These are phyloP conservation scores for Penicillium sp. DNA, from an alignment of 2,329 filamentous ascomycete species.

Conservation along the genomic window DNA sequence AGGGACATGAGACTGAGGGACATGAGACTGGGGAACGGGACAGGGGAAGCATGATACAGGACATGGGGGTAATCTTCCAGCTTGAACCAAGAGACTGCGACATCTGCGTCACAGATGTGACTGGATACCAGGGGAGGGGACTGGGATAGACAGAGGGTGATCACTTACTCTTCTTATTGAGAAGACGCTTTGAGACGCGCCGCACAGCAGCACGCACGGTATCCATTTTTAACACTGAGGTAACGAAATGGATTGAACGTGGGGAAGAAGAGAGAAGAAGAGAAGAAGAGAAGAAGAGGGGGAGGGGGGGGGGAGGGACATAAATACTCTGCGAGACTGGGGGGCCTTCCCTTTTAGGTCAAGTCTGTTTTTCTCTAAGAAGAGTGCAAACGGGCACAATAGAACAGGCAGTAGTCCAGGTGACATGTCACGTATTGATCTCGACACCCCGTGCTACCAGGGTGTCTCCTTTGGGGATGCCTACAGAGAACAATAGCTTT, in stretches of 20 bases:
- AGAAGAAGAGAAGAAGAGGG: background rate
- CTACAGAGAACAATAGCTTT: background rate
- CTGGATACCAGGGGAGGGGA: background rate
- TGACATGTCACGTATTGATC: background rate
- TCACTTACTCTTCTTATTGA: constrained; percentile 2
- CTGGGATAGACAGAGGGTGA: background rate
- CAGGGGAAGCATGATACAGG: background rate
- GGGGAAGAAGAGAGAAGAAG: background rate
- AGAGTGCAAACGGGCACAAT: background rate
- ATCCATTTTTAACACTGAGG: constrained; percentile 2
- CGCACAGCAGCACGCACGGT: background rate
- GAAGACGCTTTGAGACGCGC: constrained; percentile 4
- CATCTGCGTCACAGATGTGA: background rate
- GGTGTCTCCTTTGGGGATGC: background rate
- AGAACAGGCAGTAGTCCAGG: background rate
- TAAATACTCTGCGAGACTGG: background rate
- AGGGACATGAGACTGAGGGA: too few species aligned
- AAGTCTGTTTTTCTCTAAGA: background rate
- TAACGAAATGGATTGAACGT: background rate
- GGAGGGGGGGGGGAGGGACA: too few species aligned
- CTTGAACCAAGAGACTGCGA: background rate
- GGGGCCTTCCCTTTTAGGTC: background rate
- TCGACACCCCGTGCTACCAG: background rate
- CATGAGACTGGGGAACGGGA: background rate
- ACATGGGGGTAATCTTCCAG: background rate